phyloP scores from a whole-genome alignment of 2,329 filamentous ascomycete species.

The Eurotiales sp. region DNA sequence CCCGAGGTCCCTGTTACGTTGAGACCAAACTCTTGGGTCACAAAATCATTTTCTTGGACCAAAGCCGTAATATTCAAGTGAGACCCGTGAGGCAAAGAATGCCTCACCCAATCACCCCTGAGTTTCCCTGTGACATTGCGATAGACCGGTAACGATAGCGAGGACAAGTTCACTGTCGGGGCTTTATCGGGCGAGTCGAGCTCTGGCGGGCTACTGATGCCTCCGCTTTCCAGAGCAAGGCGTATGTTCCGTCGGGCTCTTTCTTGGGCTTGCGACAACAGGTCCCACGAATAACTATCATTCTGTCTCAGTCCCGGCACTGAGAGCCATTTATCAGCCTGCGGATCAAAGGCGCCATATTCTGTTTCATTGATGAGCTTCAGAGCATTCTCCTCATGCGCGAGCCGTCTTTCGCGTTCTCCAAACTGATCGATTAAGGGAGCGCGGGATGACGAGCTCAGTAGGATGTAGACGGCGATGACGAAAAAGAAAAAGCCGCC shows the following conservation, averaged over 20 bases:
- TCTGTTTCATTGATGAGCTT: slow-evolving; percentile 47
- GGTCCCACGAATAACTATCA: slow-evolving; percentile 75
- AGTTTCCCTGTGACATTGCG: slow-evolving; percentile 74
- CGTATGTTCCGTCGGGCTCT: slow-evolving; percentile 57
- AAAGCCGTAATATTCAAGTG: slow-evolving; percentile 63
- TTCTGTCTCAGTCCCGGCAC: slow-evolving; percentile 71
- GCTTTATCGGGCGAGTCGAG: slow-evolving; percentile 24
- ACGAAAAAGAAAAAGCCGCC: slow-evolving; percentile 49
- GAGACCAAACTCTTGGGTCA: slow-evolving; percentile 63
- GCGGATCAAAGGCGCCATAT: slow-evolving; percentile 51
- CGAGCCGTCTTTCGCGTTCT: slow-evolving; percentile 48
- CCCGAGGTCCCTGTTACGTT: slow-evolving; percentile 75
- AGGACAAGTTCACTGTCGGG: slow-evolving; percentile 32
- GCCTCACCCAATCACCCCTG: slow-evolving; percentile 70
- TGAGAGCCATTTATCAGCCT: slow-evolving; percentile 55
- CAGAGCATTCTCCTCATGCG: slow-evolving; percentile 50
- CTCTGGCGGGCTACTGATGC: slow-evolving; percentile 26
- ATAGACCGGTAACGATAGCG: slow-evolving; percentile 58
- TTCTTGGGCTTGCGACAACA: slow-evolving; percentile 63
- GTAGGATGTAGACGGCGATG: slow-evolving; percentile 51
- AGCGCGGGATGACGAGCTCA: slow-evolving; percentile 46
- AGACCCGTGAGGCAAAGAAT: slow-evolving; percentile 43
- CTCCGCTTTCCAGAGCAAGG: slow-evolving; percentile 29
- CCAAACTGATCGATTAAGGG: slow-evolving; percentile 38
- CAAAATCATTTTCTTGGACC: slow-evolving; percentile 64